Evolutionary conservation across 192 early-diverging fungal species (phyloP).

Genomic region (Gamsiella multidivaricata): DNA sequence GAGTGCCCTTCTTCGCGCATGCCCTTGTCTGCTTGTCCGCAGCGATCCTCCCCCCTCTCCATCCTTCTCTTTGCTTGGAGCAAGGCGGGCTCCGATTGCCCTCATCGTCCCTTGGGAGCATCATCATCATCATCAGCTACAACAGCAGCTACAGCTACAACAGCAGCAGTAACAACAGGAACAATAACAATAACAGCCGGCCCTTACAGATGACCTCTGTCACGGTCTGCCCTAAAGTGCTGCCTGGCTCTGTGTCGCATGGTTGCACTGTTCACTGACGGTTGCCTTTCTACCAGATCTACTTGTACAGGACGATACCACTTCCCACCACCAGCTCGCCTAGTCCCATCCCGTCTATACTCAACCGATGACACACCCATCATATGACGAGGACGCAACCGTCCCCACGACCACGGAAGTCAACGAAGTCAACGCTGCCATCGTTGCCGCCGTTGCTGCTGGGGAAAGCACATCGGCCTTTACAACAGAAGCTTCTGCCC

Average conservation of each 20-base stretch:
- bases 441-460: constrained; percentile 48
- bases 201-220: too few species aligned
- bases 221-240: too few species aligned
- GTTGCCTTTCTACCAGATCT: too few species aligned
- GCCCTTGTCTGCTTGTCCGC: neutral
- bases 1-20: too few species aligned
- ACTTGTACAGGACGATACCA: too few species aligned
- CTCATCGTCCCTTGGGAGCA: neutral
- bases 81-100: neutral
- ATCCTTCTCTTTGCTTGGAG: neutral
- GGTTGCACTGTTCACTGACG: too few species aligned
- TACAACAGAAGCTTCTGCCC: constrained; percentile 1
- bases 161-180: constrained; percentile 8
- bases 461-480: constrained; percentile 31
- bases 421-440: constrained; percentile 49
- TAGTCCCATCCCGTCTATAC: too few species aligned
- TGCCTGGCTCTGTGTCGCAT: too few species aligned
- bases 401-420: constrained; percentile 35
- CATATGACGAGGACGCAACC: constrained; percentile 21
- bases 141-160: neutral
- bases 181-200: too few species aligned
- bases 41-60: neutral
- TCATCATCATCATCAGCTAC: neutral
- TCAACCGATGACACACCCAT: constrained; percentile 39
- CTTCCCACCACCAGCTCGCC: too few species aligned